Evolutionary conservation across 257 asterid genomes (phyloP).

Genomic region (Rhazya stricta): DNA sequence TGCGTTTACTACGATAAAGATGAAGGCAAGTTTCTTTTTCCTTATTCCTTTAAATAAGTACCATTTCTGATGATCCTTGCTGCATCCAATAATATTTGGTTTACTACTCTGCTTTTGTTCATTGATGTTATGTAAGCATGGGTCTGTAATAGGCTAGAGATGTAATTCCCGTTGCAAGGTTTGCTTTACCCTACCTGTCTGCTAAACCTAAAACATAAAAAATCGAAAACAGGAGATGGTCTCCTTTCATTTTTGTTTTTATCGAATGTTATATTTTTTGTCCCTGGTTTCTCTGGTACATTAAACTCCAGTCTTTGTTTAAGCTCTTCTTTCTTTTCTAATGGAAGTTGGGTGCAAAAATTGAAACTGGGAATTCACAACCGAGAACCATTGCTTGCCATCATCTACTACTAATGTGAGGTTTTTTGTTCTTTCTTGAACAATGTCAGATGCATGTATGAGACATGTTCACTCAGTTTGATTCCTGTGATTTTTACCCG

Average conservation of each 20-base stretch:
- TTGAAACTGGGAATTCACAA: not conserved
- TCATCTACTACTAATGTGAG: not conserved
- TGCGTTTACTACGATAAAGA: constrained; percentile 52
- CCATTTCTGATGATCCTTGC: not conserved
- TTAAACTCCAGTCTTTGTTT: not conserved
- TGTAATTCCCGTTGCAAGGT: constrained; percentile 20
- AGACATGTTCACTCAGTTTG: not conserved
- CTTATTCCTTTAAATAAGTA: not conserved
- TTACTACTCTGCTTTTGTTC: not conserved
- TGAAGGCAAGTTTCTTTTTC: constrained; percentile 38
- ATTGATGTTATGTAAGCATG: constrained; percentile 4
- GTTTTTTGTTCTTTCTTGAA: not conserved
- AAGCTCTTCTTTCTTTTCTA: not conserved
- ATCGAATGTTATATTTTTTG: not conserved
- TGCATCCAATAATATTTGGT: not conserved
- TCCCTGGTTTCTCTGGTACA: not conserved
- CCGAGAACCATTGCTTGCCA: not conserved
- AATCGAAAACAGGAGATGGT: constrained; percentile 10
- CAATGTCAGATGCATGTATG: not conserved
- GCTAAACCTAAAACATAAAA: not conserved
- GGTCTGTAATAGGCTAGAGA: not conserved
- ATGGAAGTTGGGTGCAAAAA: not conserved
- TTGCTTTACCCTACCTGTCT: constrained; percentile 40
- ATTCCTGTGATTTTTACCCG: not conserved
- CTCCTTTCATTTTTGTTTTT: constrained; percentile 1